Percentiles rank a stretch among this genome's conserved stretches.
phyloP scores from a whole-genome alignment of 164 flowering plant genomes.

The Magnolia kwangsiensis region DNA sequence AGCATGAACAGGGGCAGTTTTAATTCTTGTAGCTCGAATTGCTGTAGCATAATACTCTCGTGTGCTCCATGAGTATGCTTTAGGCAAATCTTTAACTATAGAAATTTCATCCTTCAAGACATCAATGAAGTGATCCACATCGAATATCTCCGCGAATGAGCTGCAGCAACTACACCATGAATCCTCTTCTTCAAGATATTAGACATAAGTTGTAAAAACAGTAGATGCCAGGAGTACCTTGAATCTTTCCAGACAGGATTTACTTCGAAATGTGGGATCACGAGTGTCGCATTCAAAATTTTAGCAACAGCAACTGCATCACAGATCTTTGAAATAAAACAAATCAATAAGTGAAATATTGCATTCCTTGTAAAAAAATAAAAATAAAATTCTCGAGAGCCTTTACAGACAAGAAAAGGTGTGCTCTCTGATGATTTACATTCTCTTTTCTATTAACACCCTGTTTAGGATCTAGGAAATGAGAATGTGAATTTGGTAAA shows the following conservation, averaged over 20 bases:
- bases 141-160: slow-evolving; percentile 88
- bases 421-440: no score
- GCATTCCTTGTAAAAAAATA: background rate
- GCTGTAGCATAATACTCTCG: slow-evolving; percentile 94
- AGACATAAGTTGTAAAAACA: background rate
- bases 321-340: slow-evolving; percentile 52
- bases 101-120: slow-evolving; percentile 80
- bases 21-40: slow-evolving; percentile 80
- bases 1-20: slow-evolving; percentile 94
- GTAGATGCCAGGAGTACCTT: slow-evolving; percentile 41
- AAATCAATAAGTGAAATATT: background rate
- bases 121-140: slow-evolving; percentile 92
- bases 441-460: no score
- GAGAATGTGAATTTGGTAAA: no score
- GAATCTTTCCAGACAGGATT: slow-evolving; percentile 98
- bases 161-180: slow-evolving; percentile 41
- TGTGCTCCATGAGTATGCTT: slow-evolving; percentile 89
- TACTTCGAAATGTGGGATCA: slow-evolving; percentile 87
- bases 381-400: background rate
- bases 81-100: slow-evolving; percentile 78
- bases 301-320: slow-evolving; percentile 99
- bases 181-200: background rate
- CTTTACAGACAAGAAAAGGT: no score
- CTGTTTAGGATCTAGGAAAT: no score
- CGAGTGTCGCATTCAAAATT: slow-evolving; percentile 94